Percentiles rank a stretch among this genome's conserved stretches.
These are phyloP conservation scores for Aspergillus texensis DNA, from an alignment of 2,329 filamentous ascomycete genomes.

Conservation along the genomic window DNA sequence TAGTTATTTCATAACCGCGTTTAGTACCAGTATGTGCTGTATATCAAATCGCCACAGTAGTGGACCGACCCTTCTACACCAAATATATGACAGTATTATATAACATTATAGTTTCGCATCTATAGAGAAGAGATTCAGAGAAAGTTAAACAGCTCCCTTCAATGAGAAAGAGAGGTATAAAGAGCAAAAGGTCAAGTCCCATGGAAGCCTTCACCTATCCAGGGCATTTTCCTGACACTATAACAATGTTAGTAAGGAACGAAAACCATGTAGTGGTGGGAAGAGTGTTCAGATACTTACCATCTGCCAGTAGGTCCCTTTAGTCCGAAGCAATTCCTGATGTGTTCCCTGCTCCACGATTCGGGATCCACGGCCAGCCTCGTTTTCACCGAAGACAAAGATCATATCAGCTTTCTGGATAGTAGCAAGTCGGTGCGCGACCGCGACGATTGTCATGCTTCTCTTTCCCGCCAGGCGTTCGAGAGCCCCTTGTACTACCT, in stretches of 20 bases:
- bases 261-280: background rate
- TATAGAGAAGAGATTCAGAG: no score
- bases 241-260: constrained; percentile 6
- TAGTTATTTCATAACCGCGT: no score
- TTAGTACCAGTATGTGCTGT: no score
- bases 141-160: background rate
- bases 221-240: constrained; percentile 34
- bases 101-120: no score
- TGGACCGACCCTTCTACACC: no score
- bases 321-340: constrained; percentile 55
- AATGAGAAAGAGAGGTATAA: background rate
- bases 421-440: constrained; percentile 76
- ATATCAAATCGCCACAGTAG: no score
- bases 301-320: constrained; percentile 59
- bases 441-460: constrained; percentile 68
- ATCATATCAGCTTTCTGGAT: constrained; percentile 80
- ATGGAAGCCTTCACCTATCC: constrained; percentile 21
- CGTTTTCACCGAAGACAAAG: constrained; percentile 71
- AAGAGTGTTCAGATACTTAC: constrained; percentile 35
- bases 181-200: background rate
- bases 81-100: no score
- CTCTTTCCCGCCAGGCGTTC: constrained; percentile 61
- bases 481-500: constrained; percentile 68
- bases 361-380: constrained; percentile 32
- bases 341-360: constrained; percentile 65